A percentile compares a stretch with the other conserved stretches of the same genome.
Evolutionary conservation across 495 filamentous ascomycete species (phyloP).

Genomic region (Neurospora sp.): DNA sequence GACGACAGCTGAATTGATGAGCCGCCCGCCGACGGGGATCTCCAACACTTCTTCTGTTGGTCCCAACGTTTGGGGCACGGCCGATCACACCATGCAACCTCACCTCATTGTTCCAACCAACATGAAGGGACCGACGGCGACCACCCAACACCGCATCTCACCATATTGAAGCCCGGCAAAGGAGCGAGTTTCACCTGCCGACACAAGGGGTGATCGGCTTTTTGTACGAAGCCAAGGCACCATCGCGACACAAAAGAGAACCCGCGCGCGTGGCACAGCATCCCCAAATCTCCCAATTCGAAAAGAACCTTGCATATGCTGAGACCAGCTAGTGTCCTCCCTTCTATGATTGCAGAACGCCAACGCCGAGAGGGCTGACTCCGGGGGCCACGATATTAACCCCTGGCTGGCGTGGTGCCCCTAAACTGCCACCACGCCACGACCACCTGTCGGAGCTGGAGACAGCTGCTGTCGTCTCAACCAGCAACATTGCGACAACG

Average conservation of each 20-base stretch:
- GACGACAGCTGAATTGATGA: not conserved
- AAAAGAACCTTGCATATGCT: conserved; percentile 7
- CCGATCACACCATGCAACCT: not conserved
- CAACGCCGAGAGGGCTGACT: not conserved
- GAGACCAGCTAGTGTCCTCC: not conserved
- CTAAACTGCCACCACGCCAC: not conserved
- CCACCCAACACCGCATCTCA: not conserved
- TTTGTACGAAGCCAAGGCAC: not conserved
- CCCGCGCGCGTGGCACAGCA: conserved; percentile 3
- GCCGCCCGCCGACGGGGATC: not conserved
- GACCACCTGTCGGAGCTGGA: not conserved
- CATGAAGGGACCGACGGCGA: not conserved
- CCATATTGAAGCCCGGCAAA: not conserved
- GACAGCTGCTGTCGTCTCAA: not conserved
- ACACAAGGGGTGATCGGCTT: not conserved
- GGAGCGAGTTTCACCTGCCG: not conserved
- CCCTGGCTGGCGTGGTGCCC: not conserved
- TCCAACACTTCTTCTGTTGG: not conserved
- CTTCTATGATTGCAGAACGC: not conserved
- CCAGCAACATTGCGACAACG: not conserved
- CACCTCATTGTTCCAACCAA: not conserved
- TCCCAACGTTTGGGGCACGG: not conserved
- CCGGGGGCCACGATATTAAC: not conserved
- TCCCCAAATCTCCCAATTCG: not conserved
- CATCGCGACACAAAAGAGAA: not conserved